A percentile compares a stretch with the other conserved stretches of the same genome.
These are phyloP conservation scores for Colletotrichum chrysophilum DNA, from an alignment of 2,329 filamentous ascomycete species.

Conservation along the genomic window DNA sequence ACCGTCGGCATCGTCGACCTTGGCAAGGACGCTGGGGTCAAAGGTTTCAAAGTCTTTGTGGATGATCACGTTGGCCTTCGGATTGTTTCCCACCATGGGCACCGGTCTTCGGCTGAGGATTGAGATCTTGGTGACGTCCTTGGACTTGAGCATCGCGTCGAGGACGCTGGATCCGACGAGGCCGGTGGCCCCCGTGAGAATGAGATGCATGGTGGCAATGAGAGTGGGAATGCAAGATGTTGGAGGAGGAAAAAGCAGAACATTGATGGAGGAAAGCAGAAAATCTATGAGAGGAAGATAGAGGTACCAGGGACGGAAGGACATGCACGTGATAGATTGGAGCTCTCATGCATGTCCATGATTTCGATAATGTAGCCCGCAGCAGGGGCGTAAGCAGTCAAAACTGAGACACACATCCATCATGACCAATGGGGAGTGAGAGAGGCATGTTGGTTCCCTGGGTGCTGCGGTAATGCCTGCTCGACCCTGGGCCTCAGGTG, in stretches of 20 bases:
- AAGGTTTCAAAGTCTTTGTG: slow-evolving; percentile 72
- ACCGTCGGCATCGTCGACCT: slow-evolving; percentile 68
- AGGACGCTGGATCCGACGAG: slow-evolving; percentile 67
- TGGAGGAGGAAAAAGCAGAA: not conserved
- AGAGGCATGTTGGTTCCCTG: not conserved
- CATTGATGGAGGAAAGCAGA: not conserved
- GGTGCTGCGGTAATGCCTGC: not conserved
- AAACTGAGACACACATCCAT: not conserved
- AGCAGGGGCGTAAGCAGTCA: not conserved
- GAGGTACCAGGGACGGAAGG: not conserved
- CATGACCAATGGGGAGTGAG: not conserved
- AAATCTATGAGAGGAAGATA: not conserved
- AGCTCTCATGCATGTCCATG: not conserved
- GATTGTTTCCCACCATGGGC: slow-evolving; percentile 64
- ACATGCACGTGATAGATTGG: not conserved
- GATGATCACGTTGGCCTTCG: slow-evolving; percentile 68
- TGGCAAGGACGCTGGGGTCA: slow-evolving; percentile 56
- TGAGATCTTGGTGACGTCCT: slow-evolving; percentile 66
- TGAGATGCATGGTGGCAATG: slow-evolving; percentile 59
- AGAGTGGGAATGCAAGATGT: not conserved
- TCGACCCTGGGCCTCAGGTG: not conserved
- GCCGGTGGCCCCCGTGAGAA: slow-evolving; percentile 71
- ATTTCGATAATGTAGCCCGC: not conserved
- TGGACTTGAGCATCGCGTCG: slow-evolving; percentile 64
- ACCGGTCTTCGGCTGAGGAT: slow-evolving; percentile 72